Conservation (phyloP, 257 asterid genomes). For the Rhazya stricta region DNA sequence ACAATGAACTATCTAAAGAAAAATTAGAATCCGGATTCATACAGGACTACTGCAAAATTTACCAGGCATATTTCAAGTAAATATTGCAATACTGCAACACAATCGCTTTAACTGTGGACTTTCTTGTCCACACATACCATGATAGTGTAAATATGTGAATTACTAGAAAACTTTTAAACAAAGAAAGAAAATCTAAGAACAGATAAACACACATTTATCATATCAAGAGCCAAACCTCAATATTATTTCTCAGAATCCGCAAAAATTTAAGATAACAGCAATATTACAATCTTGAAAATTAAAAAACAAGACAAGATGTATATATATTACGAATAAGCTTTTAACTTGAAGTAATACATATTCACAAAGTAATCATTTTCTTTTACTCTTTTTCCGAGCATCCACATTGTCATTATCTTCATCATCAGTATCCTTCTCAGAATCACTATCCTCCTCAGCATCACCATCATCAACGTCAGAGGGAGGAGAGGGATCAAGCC, state of each 20-base stretch:
- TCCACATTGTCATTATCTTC: constrained; percentile 1
- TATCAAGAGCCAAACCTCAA: not conserved
- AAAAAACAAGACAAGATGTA: not conserved
- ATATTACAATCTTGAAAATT: not conserved
- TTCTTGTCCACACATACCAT: not conserved
- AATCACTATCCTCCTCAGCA: constrained; percentile 10
- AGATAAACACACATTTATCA: not conserved
- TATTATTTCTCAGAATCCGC: not conserved
- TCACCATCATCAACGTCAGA: constrained; percentile 47
- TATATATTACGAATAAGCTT: not conserved
- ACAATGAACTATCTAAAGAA: not conserved
- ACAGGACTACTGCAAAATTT: not conserved
- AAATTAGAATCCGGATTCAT: not conserved
- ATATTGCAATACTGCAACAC: not conserved
- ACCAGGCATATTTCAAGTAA: not conserved
- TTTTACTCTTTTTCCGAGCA: constrained; percentile 24
- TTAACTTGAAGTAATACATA: not conserved
- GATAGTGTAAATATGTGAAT: not conserved
- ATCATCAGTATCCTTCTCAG: constrained; percentile 8
- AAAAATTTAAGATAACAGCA: not conserved
- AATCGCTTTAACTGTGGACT: not conserved
- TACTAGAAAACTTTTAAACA: not conserved
- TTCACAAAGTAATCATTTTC: constrained; percentile 19
- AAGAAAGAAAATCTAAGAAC: not conserved
- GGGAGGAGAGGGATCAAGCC: constrained; percentile 75